These are phyloP conservation scores for Clitopilus hobsonii DNA, from an alignment of 768 basidiomycete genomes.

Conservation along the genomic window DNA sequence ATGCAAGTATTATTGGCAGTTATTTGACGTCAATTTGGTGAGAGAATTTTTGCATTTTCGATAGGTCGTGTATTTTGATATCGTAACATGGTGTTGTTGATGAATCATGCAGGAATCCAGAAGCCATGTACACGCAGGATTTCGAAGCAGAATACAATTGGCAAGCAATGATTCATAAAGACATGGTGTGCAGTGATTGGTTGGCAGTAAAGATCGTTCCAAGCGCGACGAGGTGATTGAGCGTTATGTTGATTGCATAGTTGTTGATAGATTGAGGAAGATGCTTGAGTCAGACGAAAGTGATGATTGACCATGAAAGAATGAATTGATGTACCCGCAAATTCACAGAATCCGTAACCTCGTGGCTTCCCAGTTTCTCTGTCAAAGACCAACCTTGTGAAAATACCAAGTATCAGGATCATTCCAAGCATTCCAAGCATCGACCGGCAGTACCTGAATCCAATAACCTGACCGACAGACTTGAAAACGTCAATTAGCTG, in stretches of 20 bases:
- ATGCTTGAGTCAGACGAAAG: conserved; percentile 31
- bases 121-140: conserved; percentile 4
- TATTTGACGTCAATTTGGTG: conserved; percentile 2
- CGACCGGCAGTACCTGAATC: conserved; percentile 60
- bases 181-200: not conserved
- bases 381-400: conserved; percentile 75
- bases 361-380: conserved; percentile 92
- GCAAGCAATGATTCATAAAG: not conserved
- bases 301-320: conserved; percentile 18
- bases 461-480: conserved; percentile 81
- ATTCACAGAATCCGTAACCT: conserved; percentile 94
- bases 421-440: not conserved
- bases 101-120: conserved; percentile 3
- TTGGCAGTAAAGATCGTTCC: not conserved
- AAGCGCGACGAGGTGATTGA: conserved; percentile 2
- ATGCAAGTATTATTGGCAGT: conserved; percentile 1
- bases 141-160: conserved; percentile 4
- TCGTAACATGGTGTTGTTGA: too few species aligned
- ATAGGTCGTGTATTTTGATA: conserved; percentile 2
- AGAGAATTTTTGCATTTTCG: conserved; percentile 5
- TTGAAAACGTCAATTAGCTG: conserved; percentile 87
- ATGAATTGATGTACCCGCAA: conserved; percentile 64
- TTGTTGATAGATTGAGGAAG: conserved; percentile 6
- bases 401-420: not conserved
- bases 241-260: conserved; percentile 5